Conservation (phyloP, 176 grass and related monocot genomes). For the Typha latifolia region DNA sequence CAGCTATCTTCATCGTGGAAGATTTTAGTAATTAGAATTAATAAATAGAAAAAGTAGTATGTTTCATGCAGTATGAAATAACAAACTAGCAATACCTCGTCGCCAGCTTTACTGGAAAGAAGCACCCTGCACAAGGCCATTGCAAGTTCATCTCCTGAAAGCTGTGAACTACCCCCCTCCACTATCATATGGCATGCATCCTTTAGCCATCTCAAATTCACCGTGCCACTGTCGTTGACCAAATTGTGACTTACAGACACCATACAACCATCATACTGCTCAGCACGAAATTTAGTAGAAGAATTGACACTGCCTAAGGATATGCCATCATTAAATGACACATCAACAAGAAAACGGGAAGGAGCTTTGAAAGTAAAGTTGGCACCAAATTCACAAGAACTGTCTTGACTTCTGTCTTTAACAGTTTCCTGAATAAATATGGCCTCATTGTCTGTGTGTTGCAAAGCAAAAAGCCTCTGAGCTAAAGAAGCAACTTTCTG, state of each 20-base stretch:
- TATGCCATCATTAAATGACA: slow-evolving; percentile 32
- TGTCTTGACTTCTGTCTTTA: slow-evolving; percentile 21
- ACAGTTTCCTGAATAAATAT: slow-evolving; percentile 17
- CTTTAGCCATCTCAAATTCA: slow-evolving; percentile 83
- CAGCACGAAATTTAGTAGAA: slow-evolving; percentile 22
- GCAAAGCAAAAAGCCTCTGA: slow-evolving; percentile 55
- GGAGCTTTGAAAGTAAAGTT: slow-evolving; percentile 68
- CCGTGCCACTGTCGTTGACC: slow-evolving; percentile 28
- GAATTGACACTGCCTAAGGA: slow-evolving; percentile 24
- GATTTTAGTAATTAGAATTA: slow-evolving; percentile 18
- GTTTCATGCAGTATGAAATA: slow-evolving; percentile 7
- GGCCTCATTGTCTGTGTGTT: slow-evolving; percentile 19
- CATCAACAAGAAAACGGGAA: slow-evolving; percentile 69
- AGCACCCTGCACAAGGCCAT: slow-evolving; percentile 88
- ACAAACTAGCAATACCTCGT: slow-evolving; percentile 45
- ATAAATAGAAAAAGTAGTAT: slow-evolving; percentile 8
- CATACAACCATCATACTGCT: slow-evolving; percentile 27
- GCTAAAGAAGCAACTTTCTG: slow-evolving; percentile 51
- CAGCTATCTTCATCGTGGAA: slow-evolving; percentile 52
- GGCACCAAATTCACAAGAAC: slow-evolving; percentile 68
- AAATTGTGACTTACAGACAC: slow-evolving; percentile 27
- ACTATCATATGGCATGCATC: slow-evolving; percentile 70
- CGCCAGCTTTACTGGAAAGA: slow-evolving; percentile 72
- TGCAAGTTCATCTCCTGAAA: slow-evolving; percentile 89
- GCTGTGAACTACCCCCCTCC: slow-evolving; percentile 43